Conservation (phyloP, 2,329 filamentous ascomycete species). For the Torrubiellomyces zombiae region DNA sequence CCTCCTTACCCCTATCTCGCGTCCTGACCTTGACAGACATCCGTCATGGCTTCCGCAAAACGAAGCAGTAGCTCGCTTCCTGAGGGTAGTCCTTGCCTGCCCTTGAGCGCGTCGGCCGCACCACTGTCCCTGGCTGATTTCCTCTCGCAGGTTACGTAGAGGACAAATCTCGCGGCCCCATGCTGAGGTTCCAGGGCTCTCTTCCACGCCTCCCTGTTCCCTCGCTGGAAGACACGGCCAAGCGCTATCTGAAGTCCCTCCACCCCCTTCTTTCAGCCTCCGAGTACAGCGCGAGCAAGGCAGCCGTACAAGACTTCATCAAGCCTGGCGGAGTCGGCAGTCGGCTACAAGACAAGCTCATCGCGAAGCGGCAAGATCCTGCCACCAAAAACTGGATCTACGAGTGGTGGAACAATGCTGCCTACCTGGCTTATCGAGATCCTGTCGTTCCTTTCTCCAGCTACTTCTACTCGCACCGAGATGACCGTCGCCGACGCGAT, state of each 20-base stretch:
- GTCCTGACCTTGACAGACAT: conserved; percentile 7
- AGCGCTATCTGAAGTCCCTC: conserved; percentile 65
- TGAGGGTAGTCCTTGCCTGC: conserved; percentile 31
- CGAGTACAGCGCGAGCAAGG: conserved; percentile 59
- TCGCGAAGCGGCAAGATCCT: conserved; percentile 64
- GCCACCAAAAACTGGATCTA: conserved; percentile 84
- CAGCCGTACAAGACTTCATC: conserved; percentile 77
- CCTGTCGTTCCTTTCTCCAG: conserved; percentile 95
- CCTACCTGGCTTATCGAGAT: conserved; percentile 86
- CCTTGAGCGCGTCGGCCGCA: too few relatives aligned
- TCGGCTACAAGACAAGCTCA: conserved; percentile 72
- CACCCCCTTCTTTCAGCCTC: conserved; percentile 52
- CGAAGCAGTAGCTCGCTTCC: conserved; percentile 43
- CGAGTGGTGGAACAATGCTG: conserved; percentile 96
- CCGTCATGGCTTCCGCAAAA: conserved; percentile 34
- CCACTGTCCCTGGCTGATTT: too few relatives aligned
- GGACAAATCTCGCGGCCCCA: conserved; percentile 61
- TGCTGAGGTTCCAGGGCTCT: conserved; percentile 77
- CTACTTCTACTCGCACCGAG: conserved; percentile 97
- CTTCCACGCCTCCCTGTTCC: conserved; percentile 65
- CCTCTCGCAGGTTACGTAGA: conserved; percentile 51
- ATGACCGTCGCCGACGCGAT: conserved; percentile 75
- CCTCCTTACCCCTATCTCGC: conserved; percentile 2
- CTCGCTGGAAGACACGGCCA: conserved; percentile 65
- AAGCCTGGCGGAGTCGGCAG: conserved; percentile 71